These are phyloP conservation scores for Colletotrichum truncatum DNA, from an alignment of 2,329 filamentous ascomycete genomes.

Conservation along the genomic window DNA sequence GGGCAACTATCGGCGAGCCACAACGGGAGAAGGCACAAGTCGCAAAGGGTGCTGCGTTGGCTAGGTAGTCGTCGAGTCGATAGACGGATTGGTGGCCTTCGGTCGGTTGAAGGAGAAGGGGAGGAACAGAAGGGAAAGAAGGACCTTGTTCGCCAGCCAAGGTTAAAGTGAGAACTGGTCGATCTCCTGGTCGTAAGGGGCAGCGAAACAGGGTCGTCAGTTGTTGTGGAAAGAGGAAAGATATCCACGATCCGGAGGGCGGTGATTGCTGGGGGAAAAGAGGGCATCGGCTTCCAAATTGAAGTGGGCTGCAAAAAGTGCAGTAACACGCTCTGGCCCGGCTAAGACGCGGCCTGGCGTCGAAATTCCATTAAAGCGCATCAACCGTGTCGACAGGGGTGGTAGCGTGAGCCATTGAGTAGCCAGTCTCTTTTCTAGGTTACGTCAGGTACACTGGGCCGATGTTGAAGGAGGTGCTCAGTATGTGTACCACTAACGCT, in stretches of 20 bases:
- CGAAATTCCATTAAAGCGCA: conserved; percentile 23
- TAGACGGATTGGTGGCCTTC: neutral
- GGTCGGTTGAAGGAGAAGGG: conserved; percentile 1
- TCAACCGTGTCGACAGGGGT: conserved; percentile 24
- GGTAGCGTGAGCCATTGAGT: neutral
- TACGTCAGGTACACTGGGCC: neutral
- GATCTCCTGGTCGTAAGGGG: neutral
- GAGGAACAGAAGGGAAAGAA: neutral
- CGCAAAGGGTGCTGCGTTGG: neutral
- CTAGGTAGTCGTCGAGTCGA: neutral
- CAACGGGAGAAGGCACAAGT: no score
- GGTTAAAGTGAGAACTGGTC: neutral
- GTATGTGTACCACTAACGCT: neutral
- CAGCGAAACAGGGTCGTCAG: neutral
- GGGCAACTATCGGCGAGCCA: no score
- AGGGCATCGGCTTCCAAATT: neutral
- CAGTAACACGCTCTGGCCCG: conserved; percentile 23
- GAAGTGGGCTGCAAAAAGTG: conserved; percentile 28
- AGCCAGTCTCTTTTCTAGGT: neutral
- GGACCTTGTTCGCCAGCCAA: neutral
- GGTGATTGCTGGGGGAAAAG: conserved; percentile 9
- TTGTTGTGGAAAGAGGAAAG: neutral
- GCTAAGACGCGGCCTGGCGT: conserved; percentile 21
- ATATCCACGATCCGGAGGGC: neutral
- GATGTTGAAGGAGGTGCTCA: neutral